Evolutionary conservation across 2,329 filamentous ascomycete genomes (phyloP).

Genomic region (Paramyrothecium sp.): DNA sequence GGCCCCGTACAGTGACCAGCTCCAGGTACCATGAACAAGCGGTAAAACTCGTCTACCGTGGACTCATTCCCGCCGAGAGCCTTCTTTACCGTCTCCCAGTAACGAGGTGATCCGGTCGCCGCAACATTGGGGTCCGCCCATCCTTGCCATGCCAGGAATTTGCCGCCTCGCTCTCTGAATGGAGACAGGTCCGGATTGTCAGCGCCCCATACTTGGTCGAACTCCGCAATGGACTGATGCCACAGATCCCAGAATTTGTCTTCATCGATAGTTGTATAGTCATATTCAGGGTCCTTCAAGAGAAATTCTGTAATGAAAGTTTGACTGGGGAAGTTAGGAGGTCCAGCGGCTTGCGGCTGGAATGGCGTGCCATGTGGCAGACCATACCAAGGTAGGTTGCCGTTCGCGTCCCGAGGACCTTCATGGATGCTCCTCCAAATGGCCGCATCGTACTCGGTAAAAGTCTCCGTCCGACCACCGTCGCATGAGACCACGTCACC

Average conservation of each 20-base stretch:
- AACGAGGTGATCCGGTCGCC: neutral
- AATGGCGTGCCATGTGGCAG: neutral
- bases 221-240: neutral
- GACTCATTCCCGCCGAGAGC: neutral
- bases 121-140: neutral
- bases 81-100: neutral
- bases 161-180: neutral
- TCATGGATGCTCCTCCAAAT: neutral
- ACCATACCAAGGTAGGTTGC: neutral
- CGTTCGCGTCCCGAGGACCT: neutral
- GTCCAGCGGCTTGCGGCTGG: neutral
- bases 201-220: neutral
- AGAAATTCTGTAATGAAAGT: neutral
- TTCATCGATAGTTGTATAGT: slow-evolving; percentile 1
- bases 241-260: neutral
- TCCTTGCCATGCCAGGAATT: neutral
- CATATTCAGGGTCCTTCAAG: neutral
- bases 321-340: neutral
- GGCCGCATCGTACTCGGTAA: neutral
- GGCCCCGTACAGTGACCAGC: neutral
- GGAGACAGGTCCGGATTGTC: neutral
- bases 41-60: neutral
- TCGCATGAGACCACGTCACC: neutral
- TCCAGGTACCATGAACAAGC: neutral
- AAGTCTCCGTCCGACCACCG: too few relatives aligned